Evolutionary conservation across 2,329 filamentous ascomycete species (phyloP).

Genomic region (Hypoxylon sp.): DNA sequence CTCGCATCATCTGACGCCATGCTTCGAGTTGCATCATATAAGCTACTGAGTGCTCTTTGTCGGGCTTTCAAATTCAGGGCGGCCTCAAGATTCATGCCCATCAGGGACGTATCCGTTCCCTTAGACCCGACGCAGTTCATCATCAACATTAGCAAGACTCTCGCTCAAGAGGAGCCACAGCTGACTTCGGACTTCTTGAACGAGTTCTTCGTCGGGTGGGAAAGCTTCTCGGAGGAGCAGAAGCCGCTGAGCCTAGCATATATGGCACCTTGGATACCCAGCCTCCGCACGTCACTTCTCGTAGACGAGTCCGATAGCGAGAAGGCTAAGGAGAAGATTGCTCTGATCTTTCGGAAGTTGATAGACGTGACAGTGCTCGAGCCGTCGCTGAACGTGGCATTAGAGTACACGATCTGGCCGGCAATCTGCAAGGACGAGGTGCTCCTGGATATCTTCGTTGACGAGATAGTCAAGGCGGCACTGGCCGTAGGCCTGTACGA

Average conservation of each 20-base stretch:
- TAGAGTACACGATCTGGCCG: constrained; percentile 74
- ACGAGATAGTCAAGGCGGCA: constrained; percentile 71
- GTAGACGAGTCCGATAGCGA: constrained; percentile 68
- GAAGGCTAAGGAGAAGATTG: constrained; percentile 71
- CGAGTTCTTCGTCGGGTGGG: constrained; percentile 78
- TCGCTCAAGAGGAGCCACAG: constrained; percentile 70
- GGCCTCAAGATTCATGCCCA: constrained; percentile 67
- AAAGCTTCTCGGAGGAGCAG: constrained; percentile 72
- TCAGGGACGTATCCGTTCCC: constrained; percentile 70
- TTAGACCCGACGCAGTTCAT: constrained; percentile 70
- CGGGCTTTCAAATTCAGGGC: constrained; percentile 72
- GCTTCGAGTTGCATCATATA: constrained; percentile 71
- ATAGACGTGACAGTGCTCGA: constrained; percentile 71
- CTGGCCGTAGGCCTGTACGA: constrained; percentile 64
- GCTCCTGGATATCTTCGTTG: constrained; percentile 70
- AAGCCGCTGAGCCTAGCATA: constrained; percentile 72
- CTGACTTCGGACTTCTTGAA: constrained; percentile 74
- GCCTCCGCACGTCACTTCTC: constrained; percentile 66
- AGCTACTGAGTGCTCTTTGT: constrained; percentile 71
- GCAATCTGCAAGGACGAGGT: constrained; percentile 70
- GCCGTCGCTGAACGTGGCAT: constrained; percentile 62
- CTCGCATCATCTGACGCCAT: constrained; percentile 67
- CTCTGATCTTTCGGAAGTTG: constrained; percentile 69
- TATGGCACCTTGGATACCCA: constrained; percentile 73
- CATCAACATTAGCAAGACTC: constrained; percentile 68